Evolutionary conservation across 2,329 filamentous ascomycete genomes (phyloP), one percentile per base, ranked within the genome.

Genomic region (Alternaria novae-zelandiae): DNA sequence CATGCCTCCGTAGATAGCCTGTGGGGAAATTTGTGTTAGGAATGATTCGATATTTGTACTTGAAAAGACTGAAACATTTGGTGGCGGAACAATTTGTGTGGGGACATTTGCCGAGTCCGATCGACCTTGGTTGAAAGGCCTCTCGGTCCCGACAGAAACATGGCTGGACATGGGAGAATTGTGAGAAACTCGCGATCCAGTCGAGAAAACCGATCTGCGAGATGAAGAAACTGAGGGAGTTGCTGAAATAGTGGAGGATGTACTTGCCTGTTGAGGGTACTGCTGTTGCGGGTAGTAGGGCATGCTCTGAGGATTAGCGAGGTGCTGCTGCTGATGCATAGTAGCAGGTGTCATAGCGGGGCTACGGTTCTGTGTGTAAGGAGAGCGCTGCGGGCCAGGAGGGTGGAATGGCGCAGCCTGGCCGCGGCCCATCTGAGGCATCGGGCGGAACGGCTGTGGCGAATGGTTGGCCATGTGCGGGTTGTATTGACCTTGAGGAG

Each of bases 31-130:
- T 59, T 79, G 69, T 75, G 88, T 93, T 85, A 94, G 91, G 88
- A 87, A 86, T 69, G 87, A 86, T 79, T 94, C 90, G 86, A 90
- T 93, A 70, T 89, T 86, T 75, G 88, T 88, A 77, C 84, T 90
- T 75, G 89, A 87, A 63, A 91, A 91, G 25, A 51, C 15, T 11
- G 41, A n/a, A 21, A 25, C 10, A 25, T 30, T 41, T 21, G 28
- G 12, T 10, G 26, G 41, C 11, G 32, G 11, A 26, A 57, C 28
- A 32, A 45, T 23, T n/a, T 57, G 57, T 67, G 74, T 59, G 59
- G 73, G 75, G 71, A 67, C 70, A 59, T 70, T 67, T 46, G 69
- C 58, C 66, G 64, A 57, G 54, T 70, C 36, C 45, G 62, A 64
- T 57, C 63, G 68, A 54, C 68, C 61, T 63, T 63, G 67, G 53